A percentile compares a stretch with the other conserved stretches of the same genome.
These are phyloP conservation scores for Talaromyces sp. DNA, from an alignment of 2,329 filamentous ascomycete genomes.

Conservation along the genomic window DNA sequence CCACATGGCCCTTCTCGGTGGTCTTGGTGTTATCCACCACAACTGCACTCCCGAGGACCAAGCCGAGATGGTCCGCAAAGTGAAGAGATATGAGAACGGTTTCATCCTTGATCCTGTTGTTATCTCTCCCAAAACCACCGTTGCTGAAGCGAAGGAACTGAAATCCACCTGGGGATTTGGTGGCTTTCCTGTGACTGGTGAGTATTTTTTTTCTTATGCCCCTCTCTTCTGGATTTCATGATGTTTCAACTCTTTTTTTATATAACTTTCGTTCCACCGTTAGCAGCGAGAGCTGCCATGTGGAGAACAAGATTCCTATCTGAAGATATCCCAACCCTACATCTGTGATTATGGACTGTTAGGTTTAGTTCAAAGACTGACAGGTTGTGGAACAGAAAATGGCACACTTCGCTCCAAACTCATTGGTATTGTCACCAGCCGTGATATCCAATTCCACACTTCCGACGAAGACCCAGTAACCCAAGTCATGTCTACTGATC, in stretches of 20 bases:
- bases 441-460: slow-evolving; percentile 95
- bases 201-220: slow-evolving; percentile 38
- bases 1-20: slow-evolving; percentile 61
- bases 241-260: slow-evolving; percentile 44
- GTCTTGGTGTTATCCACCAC: slow-evolving; percentile 86
- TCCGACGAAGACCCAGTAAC: slow-evolving; percentile 67
- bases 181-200: slow-evolving; percentile 97
- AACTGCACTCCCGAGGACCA: slow-evolving; percentile 98
- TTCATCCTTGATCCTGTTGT: slow-evolving; percentile 97
- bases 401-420: slow-evolving; percentile 94
- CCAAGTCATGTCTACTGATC: slow-evolving; percentile 90
- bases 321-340: slow-evolving; percentile 33
- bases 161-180: slow-evolving; percentile 99
- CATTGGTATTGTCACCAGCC: slow-evolving; percentile 93
- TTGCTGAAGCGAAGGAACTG: slow-evolving; percentile 82
- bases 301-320: slow-evolving; percentile 59
- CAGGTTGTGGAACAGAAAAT: slow-evolving; percentile 57
- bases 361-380: slow-evolving; percentile 14
- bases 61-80: slow-evolving; percentile 98
- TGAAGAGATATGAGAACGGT: slow-evolving; percentile 98
- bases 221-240: slow-evolving; percentile 52
- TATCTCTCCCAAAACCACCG: slow-evolving; percentile 78
- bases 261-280: slow-evolving; percentile 99
- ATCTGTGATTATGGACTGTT: not conserved
- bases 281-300: slow-evolving; percentile 81